Evolutionary conservation across 1,139 yeast genomes (phyloP), one percentile per base, ranked within the genome.

Genomic region (Scheffersomyces segobiensis): DNA sequence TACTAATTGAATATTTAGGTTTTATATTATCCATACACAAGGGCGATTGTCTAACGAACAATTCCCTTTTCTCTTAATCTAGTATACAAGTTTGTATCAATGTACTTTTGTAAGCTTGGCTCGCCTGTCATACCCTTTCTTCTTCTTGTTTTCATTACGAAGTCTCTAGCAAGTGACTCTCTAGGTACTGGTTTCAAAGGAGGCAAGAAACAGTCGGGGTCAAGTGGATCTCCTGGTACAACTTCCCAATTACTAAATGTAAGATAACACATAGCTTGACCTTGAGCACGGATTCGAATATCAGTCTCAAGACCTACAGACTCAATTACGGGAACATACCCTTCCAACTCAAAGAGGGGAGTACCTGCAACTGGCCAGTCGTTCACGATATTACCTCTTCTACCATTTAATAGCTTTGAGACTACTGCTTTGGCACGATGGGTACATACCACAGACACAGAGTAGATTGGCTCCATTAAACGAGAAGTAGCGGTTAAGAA

Each of bases 181-280:
- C 79, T 73, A 3, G 89, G 87, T 0, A 95, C 97, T 0, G 97
- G 91, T 64, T 86, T 86, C 68, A 95, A 78, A 50, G 87, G 82
- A 10, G 93, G 93, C 52, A 92, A 81, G 56, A 75, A 77, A 18
- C 85, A 85, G 32, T 83, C 82, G 26, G 75, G 74, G 70, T 93
- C 97, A 64, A 93, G 71, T 5, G 98, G 98, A 74, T 93, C 93
- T 0, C 99, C 99, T 1, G 98, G 97, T 0, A 91, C 97, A 8
- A 79, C 71, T 20, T 84, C 83, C 97, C 98, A 96, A 60, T 79
- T 82, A 59, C 82, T 81, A 71, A 91, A 92, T 53, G 82, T 82
- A 61, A 89, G 71, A 52, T 85, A 86, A 53, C 93, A 85, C 77
- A 86, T 81, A 0, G 96, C 96, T 64, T 85, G 88, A 4, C 98